Evolutionary conservation across 2,329 filamentous ascomycete species (phyloP).

Genomic region (Paecilomyces fulvus): DNA sequence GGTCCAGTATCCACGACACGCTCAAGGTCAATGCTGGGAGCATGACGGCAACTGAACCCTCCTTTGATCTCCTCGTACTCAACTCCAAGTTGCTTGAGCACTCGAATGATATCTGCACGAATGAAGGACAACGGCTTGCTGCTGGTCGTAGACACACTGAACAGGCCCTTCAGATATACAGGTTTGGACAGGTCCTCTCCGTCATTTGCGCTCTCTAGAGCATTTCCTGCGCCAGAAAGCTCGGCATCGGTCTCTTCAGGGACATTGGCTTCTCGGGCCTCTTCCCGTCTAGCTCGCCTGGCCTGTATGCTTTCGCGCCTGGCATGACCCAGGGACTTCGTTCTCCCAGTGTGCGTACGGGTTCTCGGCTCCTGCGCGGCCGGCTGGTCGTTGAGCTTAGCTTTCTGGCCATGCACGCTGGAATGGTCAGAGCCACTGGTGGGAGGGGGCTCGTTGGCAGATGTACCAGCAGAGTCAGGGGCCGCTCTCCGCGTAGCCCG

Average conservation of each 20-base stretch:
- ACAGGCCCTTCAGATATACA: constrained; percentile 90
- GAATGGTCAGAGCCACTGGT: constrained; percentile 77
- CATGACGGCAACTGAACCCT: constrained; percentile 81
- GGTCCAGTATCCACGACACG: constrained; percentile 57
- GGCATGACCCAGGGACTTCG: constrained; percentile 83
- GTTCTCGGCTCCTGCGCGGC: constrained; percentile 43
- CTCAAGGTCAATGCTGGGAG: constrained; percentile 80
- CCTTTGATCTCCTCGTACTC: constrained; percentile 87
- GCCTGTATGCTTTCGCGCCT: constrained; percentile 88
- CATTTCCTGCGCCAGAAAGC: constrained; percentile 48
- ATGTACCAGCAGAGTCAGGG: constrained; percentile 45
- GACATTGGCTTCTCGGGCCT: constrained; percentile 65
- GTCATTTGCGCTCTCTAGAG: constrained; percentile 40
- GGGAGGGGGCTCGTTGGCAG: constrained; percentile 57
- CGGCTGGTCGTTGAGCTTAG: constrained; percentile 40
- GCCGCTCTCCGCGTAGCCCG: constrained; percentile 50
- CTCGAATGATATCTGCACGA: constrained; percentile 79
- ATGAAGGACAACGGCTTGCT: constrained; percentile 83
- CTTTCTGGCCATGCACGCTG: constrained; percentile 39
- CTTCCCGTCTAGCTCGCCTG: constrained; percentile 65
- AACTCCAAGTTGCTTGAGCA: constrained; percentile 79
- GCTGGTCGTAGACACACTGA: constrained; percentile 94
- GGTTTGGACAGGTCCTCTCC: constrained; percentile 76
- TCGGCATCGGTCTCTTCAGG: constrained; percentile 88
- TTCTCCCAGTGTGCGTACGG: constrained; percentile 58